Percentiles rank a stretch among this genome's conserved stretches.
phyloP scores from a whole-genome alignment of 805 yeast genomes.

The Candida khao-thaluensis region DNA sequence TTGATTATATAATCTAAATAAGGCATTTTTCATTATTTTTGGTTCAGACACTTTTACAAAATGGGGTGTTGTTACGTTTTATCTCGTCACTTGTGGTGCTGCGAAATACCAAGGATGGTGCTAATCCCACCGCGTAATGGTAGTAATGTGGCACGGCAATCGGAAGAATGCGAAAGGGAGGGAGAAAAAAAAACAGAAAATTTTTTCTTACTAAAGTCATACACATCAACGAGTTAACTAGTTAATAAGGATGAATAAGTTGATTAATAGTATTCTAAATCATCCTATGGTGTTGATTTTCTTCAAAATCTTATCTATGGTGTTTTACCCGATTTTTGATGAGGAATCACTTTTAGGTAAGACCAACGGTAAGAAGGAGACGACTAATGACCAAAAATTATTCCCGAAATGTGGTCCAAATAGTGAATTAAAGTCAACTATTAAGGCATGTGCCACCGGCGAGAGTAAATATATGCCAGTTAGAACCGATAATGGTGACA shows the following conservation, averaged over 20 bases:
- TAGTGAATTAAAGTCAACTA: slow-evolving; percentile 7
- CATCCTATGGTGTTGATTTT: slow-evolving; percentile 13
- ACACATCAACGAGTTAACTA: neutral
- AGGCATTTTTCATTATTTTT: neutral
- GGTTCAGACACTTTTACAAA: neutral
- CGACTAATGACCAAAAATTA: slow-evolving; percentile 3
- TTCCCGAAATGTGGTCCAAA: slow-evolving; percentile 6
- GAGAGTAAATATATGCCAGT: slow-evolving; percentile 49
- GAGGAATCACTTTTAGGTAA: neutral
- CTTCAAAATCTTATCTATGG: slow-evolving; percentile 10
- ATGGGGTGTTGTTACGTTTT: too few species aligned
- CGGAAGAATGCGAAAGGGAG: slow-evolving; percentile 5
- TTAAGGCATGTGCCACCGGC: slow-evolving; percentile 50
- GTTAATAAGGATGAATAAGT: slow-evolving; percentile 5
- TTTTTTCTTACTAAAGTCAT: neutral
- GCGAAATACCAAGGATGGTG: too few species aligned
- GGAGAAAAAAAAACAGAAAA: slow-evolving; percentile 5
- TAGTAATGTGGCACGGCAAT: too few species aligned
- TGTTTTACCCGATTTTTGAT: slow-evolving; percentile 5
- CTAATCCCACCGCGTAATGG: too few species aligned
- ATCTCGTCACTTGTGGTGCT: too few species aligned
- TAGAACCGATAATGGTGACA: slow-evolving; percentile 52
- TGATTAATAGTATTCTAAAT: slow-evolving; percentile 1
- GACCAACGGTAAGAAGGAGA: neutral
- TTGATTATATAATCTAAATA: slow-evolving; percentile 1